Evolutionary conservation across 1,139 yeast species (phyloP), one percentile per base, ranked within the genome.

Genomic region (Sugiyamaella castrensis): DNA sequence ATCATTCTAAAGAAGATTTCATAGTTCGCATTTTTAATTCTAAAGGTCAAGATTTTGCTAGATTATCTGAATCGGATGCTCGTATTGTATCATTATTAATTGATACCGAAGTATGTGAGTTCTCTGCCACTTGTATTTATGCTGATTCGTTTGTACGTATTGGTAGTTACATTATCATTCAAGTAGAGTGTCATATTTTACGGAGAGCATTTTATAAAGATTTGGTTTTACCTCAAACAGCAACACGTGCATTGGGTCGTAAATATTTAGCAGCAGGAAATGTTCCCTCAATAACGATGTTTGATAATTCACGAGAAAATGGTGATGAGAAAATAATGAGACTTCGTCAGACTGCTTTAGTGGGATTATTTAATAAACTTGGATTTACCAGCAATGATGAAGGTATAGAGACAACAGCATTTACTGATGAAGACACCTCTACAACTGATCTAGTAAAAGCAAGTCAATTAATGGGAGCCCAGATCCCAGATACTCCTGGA

Each of bases 1-100:
- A 47, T 37, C 36, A 40, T 15, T 48, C 54, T 11, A 60, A 56
- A 13, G 65, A 63, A 16, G 67, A 66, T 36, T 56, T 55, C 31
- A 58, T 68, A 34, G 70, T 71, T 15, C 64, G 72, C 1, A 58
- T 71, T 11, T 54, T 56, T 26, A 65, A 62, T 39, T 35, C 55
- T 4, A 44, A 52, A 3, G 70, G 69, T n/a, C 49, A 87, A 52
- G 96, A 87, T 62, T 73, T 91, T 34, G 97, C 95, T 0, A 75
- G 96, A 53, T 64, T 88, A 1, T 83, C 89, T 0, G 91, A 84
- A 54, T 86, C 81, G 46, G 70, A 82, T 34, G 88, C 95, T 0
- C 68, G 78, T n/a, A 75, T 84, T 8, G 64, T 89, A 9, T 76
- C 84, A 1, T 87, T 95, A 0, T 71, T 89, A 36, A 55, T 88